Evolutionary conservation across 441 rosid species (phyloP).

Genomic region (Gossypium davidsonii): DNA sequence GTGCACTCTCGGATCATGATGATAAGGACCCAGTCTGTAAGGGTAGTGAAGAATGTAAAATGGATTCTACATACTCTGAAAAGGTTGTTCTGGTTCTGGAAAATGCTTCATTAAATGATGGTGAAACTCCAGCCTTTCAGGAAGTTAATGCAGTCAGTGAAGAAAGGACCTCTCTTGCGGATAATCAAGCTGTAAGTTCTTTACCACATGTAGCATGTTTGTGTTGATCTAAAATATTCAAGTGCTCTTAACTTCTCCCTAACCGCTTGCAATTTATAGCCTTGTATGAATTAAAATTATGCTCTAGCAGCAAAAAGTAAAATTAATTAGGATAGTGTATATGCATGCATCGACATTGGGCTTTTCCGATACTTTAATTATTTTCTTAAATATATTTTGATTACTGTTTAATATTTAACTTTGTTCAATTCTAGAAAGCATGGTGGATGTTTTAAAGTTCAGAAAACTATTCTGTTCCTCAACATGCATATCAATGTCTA

Average conservation of each 20-base stretch:
- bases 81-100: conserved; percentile 25
- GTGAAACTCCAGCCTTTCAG: conserved; percentile 26
- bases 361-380: not conserved
- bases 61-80: conserved; percentile 16
- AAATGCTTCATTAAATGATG: conserved; percentile 26
- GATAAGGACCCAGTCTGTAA: conserved; percentile 24
- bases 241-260: not conserved
- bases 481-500: not conserved
- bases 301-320: not conserved
- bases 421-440: not conserved
- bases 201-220: conserved; percentile 12
- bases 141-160: conserved; percentile 37
- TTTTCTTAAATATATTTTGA: not conserved
- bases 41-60: conserved; percentile 31
- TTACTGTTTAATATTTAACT: not conserved
- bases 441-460: not conserved
- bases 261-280: not conserved
- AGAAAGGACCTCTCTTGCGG: conserved; percentile 28
- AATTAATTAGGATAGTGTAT: not conserved
- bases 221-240: not conserved
- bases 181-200: conserved; percentile 48
- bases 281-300: not conserved
- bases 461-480: not conserved
- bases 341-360: not conserved
- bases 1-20: conserved; percentile 29